A percentile compares a stretch with the other conserved stretches of the same genome.
Evolutionary conservation across 2,329 filamentous ascomycete genomes (phyloP).

Genomic region (Tolypocladium cylindrosporum): DNA sequence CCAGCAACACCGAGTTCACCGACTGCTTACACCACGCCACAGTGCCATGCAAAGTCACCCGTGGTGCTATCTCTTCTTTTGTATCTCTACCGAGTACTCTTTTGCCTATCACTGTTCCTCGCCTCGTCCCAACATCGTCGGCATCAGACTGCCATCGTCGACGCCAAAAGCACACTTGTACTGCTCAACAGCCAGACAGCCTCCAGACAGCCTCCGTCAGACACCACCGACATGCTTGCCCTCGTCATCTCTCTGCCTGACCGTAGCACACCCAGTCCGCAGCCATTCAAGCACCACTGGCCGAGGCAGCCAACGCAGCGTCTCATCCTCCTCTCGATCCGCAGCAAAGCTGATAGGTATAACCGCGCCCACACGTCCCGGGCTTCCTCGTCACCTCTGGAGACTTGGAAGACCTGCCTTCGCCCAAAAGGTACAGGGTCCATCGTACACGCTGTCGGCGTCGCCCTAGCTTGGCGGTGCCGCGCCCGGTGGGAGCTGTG

Average conservation of each 20-base stretch:
- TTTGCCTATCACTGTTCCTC: not conserved
- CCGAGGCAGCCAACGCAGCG: not conserved
- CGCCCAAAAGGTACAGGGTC: not conserved
- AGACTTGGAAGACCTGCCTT: not conserved
- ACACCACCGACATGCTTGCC: not conserved
- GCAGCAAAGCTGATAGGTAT: not conserved
- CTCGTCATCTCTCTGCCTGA: not conserved
- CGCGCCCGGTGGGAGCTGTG: not conserved
- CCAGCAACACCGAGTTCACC: too few species aligned
- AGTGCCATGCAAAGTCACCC: too few species aligned
- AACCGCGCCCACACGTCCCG: not conserved
- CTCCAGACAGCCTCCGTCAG: not conserved
- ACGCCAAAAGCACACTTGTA: not conserved
- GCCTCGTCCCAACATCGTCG: not conserved
- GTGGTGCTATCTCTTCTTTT: not conserved
- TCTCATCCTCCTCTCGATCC: not conserved
- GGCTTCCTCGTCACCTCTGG: not conserved
- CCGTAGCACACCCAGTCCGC: not conserved
- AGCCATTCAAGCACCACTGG: not conserved
- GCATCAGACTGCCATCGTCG: not conserved
- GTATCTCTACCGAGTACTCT: not conserved
- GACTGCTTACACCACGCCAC: too few species aligned
- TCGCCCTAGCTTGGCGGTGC: conserved; percentile 4
- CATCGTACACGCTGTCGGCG: not conserved
- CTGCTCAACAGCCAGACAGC: not conserved